These are phyloP conservation scores for Spergularia azorica DNA, from an alignment of 179 eudicot species.

Conservation along the genomic window DNA sequence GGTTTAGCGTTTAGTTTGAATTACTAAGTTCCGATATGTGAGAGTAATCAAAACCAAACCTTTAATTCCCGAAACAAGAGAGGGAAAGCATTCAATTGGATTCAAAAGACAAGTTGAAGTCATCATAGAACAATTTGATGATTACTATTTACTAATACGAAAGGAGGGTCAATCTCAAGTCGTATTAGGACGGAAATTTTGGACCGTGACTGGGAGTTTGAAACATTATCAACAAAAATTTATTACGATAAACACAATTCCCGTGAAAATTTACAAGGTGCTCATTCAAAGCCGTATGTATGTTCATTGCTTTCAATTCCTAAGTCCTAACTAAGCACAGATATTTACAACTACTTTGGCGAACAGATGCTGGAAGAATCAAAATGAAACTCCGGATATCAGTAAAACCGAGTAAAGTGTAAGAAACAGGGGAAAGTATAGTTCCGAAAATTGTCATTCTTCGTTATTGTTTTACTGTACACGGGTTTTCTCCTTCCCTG, in stretches of 20 bases:
- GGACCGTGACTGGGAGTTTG: no score
- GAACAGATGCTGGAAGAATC: no score
- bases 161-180: no score
- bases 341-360: not conserved
- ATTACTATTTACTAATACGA: no score
- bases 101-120: no score
- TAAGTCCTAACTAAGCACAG: slow-evolving; percentile 15
- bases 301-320: not conserved
- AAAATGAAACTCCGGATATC: not conserved
- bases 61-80: no score
- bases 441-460: not conserved
- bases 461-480: slow-evolving; percentile 29
- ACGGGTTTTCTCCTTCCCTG: slow-evolving; percentile 61
- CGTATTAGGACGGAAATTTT: no score
- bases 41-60: no score
- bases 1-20: no score
- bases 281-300: not conserved
- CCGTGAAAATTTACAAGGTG: not conserved
- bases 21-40: no score
- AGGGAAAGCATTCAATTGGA: no score
- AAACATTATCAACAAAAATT: not conserved
- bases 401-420: not conserved
- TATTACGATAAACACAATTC: not conserved
- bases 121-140: no score
- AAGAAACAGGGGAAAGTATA: not conserved